A percentile compares a stretch with the other conserved stretches of the same genome.
Conservation (phyloP, 352 stramenopile species). For the Phytopythium sindhum region DNA sequence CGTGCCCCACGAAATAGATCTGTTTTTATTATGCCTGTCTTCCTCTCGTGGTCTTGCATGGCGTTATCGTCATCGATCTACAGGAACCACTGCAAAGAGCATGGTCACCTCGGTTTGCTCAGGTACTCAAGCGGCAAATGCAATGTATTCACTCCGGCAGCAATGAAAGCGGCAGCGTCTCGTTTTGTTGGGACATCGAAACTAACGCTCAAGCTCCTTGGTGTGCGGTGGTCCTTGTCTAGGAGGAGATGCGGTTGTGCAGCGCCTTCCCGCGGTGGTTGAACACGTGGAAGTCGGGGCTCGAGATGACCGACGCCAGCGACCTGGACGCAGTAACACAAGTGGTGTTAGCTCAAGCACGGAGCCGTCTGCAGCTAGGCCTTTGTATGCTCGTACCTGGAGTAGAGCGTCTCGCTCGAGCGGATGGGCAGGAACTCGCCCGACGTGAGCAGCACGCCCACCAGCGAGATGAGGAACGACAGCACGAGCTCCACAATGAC, state of each 20-base stretch:
- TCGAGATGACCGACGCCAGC: slow-evolving; percentile 58
- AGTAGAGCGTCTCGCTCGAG: slow-evolving; percentile 63
- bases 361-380: background rate
- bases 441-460: slow-evolving; percentile 63
- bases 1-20: slow-evolving; percentile 6
- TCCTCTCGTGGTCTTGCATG: background rate
- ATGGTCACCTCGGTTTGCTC: background rate
- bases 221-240: slow-evolving; percentile 1
- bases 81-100: background rate
- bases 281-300: slow-evolving; percentile 78
- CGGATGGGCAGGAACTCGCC: slow-evolving; percentile 74
- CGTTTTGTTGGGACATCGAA: background rate
- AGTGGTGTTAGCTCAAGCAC: background rate
- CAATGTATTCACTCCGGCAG: background rate
- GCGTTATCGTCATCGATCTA: background rate
- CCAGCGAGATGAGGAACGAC: slow-evolving; percentile 63
- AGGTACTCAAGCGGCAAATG: background rate
- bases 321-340: slow-evolving; percentile 28
- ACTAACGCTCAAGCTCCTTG: background rate
- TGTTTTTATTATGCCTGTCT: slow-evolving; percentile 4
- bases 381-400: slow-evolving; percentile 29
- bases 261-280: slow-evolving; percentile 77
- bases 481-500: slow-evolving; percentile 68
- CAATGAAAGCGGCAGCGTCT: background rate
- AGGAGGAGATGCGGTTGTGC: slow-evolving; percentile 58